These are phyloP conservation scores for Plasmodium gonderi DNA, from an alignment of 169 alveolate species.

Conservation along the genomic window DNA sequence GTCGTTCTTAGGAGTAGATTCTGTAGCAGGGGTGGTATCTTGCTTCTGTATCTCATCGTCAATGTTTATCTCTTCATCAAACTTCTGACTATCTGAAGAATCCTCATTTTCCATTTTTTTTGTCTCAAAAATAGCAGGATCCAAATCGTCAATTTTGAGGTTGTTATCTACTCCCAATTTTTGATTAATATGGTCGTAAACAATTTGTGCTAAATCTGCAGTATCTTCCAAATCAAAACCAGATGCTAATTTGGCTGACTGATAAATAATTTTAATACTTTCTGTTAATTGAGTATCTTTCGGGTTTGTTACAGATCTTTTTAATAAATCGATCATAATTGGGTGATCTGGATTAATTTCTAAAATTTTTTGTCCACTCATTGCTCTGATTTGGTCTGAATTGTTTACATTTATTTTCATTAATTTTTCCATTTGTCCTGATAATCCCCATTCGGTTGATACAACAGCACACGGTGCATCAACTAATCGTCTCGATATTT, in stretches of 20 bases:
- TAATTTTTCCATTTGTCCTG: constrained; percentile 93
- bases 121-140: constrained; percentile 68
- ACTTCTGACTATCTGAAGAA: neutral
- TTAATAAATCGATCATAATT: constrained; percentile 87
- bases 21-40: neutral
- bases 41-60: constrained; percentile 56
- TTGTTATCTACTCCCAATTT: constrained; percentile 70
- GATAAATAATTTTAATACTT: constrained; percentile 79
- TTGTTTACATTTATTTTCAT: constrained; percentile 89
- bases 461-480: constrained; percentile 92
- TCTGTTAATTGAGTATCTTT: constrained; percentile 71
- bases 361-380: constrained; percentile 89
- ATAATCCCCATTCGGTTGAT: constrained; percentile 92
- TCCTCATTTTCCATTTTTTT: constrained; percentile 58
- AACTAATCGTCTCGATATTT: constrained; percentile 88
- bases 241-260: constrained; percentile 86
- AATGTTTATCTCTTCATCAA: constrained; percentile 55
- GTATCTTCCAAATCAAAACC: constrained; percentile 86
- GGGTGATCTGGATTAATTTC: constrained; percentile 98
- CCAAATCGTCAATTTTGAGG: constrained; percentile 73
- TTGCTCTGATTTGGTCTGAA: constrained; percentile 79
- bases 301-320: constrained; percentile 74
- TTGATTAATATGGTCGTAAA: constrained; percentile 72
- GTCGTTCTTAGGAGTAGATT: constrained; percentile 5
- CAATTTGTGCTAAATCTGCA: constrained; percentile 73